Percentiles rank a stretch among this genome's conserved stretches.
These are phyloP conservation scores for Calonectria crousiana DNA, from an alignment of 2,329 filamentous ascomycete species.

Conservation along the genomic window DNA sequence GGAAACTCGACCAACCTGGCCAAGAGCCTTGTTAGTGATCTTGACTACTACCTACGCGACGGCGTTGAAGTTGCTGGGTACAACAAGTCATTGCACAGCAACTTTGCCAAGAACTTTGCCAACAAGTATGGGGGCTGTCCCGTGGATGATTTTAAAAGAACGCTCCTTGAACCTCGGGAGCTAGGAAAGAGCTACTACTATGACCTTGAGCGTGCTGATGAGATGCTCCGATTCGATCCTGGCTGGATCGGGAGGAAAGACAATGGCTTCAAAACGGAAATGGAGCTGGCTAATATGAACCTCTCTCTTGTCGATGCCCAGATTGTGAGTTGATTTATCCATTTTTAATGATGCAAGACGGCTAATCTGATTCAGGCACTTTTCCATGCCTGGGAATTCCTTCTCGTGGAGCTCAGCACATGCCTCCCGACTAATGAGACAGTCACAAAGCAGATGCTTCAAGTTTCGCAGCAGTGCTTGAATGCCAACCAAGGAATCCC, in stretches of 20 bases:
- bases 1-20: conserved; percentile 75
- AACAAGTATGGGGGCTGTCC: conserved; percentile 80
- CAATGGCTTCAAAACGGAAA: conserved; percentile 84
- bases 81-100: conserved; percentile 87
- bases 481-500: conserved; percentile 79
- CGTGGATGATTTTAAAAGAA: conserved; percentile 85
- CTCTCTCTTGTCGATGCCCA: conserved; percentile 93
- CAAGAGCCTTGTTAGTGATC: conserved; percentile 77
- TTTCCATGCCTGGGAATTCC: conserved; percentile 89
- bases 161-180: conserved; percentile 71
- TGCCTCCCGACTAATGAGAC: conserved; percentile 64
- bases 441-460: conserved; percentile 77
- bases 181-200: conserved; percentile 88
- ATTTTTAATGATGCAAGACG: conserved; percentile 41
- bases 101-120: conserved; percentile 87
- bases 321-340: conserved; percentile 68
- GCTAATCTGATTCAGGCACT: conserved; percentile 69
- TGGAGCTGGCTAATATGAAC: conserved; percentile 90
- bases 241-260: conserved; percentile 79
- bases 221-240: conserved; percentile 81
- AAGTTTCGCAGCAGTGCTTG: conserved; percentile 83
- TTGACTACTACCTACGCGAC: conserved; percentile 84
- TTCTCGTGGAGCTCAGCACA: conserved; percentile 85
- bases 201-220: conserved; percentile 79
- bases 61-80: conserved; percentile 85